phyloP scores from a whole-genome alignment of 129 eudicot species.

The Kitagawia praeruptora region DNA sequence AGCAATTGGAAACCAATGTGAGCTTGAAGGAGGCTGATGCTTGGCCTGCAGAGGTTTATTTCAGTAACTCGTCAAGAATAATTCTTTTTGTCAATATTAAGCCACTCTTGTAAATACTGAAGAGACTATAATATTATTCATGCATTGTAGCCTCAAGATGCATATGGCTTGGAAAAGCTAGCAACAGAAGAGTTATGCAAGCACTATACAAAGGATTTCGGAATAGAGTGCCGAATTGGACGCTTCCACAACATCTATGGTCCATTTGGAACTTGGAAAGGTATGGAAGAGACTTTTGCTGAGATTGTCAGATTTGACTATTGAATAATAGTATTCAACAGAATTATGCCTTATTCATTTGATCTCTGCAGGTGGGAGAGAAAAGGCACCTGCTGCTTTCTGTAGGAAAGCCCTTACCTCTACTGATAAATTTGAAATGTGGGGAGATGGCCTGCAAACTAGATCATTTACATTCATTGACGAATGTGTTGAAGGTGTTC shows the following conservation, averaged over 20 bases:
- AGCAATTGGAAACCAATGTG: constrained; percentile 95
- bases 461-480: constrained; percentile 98
- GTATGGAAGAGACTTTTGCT: constrained; percentile 18
- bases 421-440: constrained; percentile 92
- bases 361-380: constrained; percentile 74
- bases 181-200: constrained; percentile 96
- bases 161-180: constrained; percentile 89
- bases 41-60: constrained; percentile 95
- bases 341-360: neutral
- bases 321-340: neutral
- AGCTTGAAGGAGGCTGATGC: constrained; percentile 98
- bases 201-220: constrained; percentile 96
- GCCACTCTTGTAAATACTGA: neutral
- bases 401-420: constrained; percentile 83
- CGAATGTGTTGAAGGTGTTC: constrained; percentile 98
- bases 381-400: constrained; percentile 98
- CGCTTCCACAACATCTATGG: constrained; percentile 97
- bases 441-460: constrained; percentile 98
- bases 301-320: neutral
- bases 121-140: neutral
- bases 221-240: constrained; percentile 93
- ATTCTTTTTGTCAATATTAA: neutral
- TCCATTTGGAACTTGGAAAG: constrained; percentile 99
- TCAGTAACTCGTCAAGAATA: constrained; percentile 2
- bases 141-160: constrained; percentile 90